Evolutionary conservation across 2,329 filamentous ascomycete genomes (phyloP).

Genomic region (Xylaria sp.): DNA sequence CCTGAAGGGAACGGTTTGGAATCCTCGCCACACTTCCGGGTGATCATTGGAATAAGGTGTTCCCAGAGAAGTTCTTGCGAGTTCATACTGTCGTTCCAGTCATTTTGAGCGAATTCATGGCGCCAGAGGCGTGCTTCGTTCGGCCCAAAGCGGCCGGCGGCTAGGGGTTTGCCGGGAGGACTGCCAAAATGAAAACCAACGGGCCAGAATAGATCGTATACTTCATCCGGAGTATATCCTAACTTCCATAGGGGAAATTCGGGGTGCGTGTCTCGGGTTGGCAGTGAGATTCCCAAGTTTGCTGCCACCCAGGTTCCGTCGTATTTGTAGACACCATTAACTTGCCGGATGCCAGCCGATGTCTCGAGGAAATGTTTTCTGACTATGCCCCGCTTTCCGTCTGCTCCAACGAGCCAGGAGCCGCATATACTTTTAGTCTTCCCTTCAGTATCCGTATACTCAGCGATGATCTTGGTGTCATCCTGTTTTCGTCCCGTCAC

Average conservation of each 20-base stretch:
- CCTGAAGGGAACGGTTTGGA: slow-evolving; percentile 34
- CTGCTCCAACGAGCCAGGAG: slow-evolving; percentile 55
- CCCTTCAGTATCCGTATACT: slow-evolving; percentile 37
- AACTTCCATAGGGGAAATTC: slow-evolving; percentile 60
- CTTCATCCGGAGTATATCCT: slow-evolving; percentile 58
- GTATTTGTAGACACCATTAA: slow-evolving; percentile 51
- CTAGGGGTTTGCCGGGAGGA: slow-evolving; percentile 56
- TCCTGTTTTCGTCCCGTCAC: slow-evolving; percentile 38
- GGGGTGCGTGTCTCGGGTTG: slow-evolving; percentile 59
- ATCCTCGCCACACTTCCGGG: slow-evolving; percentile 48
- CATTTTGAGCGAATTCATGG: slow-evolving; percentile 53
- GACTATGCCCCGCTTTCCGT: slow-evolving; percentile 60
- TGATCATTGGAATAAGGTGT: slow-evolving; percentile 47
- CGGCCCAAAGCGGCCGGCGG: slow-evolving; percentile 58
- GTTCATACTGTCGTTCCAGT: slow-evolving; percentile 48
- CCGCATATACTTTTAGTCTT: slow-evolving; percentile 26
- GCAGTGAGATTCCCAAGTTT: slow-evolving; percentile 57
- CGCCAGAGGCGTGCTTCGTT: slow-evolving; percentile 56
- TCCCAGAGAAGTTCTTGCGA: slow-evolving; percentile 49
- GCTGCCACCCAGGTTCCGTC: slow-evolving; percentile 60
- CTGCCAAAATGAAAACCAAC: slow-evolving; percentile 57
- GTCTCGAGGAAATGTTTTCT: slow-evolving; percentile 59
- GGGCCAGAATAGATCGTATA: slow-evolving; percentile 62
- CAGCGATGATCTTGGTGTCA: slow-evolving; percentile 21
- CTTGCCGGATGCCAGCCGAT: slow-evolving; percentile 53